A percentile compares a stretch with the other conserved stretches of the same genome.
These are phyloP conservation scores for Phialemoniopsis sp. DNA, from an alignment of 2,329 filamentous ascomycete species.

Conservation along the genomic window DNA sequence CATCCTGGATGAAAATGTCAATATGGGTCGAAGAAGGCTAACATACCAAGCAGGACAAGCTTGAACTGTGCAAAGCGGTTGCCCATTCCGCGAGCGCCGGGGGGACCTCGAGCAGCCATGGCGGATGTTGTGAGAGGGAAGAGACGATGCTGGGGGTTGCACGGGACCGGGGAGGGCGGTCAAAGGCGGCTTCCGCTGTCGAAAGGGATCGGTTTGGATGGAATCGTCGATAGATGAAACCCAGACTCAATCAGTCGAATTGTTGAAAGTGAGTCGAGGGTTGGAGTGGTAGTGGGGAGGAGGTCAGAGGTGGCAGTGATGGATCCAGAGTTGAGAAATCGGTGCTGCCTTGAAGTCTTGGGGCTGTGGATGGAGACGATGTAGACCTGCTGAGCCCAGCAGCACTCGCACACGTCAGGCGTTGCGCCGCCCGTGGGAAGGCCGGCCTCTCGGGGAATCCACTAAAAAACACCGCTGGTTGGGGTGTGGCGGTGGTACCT, in stretches of 20 bases:
- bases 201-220: constrained; percentile 4
- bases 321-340: too few species aligned
- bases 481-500: too few species aligned
- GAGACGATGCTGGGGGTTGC: constrained; percentile 11
- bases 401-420: constrained; percentile 1
- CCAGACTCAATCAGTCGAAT: too few species aligned
- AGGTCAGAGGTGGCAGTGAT: not conserved
- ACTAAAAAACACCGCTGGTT: not conserved
- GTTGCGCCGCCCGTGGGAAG: not conserved
- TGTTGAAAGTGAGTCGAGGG: too few species aligned
- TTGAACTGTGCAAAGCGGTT: constrained; percentile 98
- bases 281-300: too few species aligned
- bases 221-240: not conserved
- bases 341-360: not conserved
- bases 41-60: constrained; percentile 88
- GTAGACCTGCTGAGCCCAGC: not conserved
- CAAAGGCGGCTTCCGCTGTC: not conserved
- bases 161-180: too few species aligned
- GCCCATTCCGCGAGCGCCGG: constrained; percentile 61
- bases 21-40: constrained; percentile 6
- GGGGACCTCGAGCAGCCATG: constrained; percentile 80
- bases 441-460: not conserved
- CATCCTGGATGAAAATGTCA: constrained; percentile 4
- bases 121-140: constrained; percentile 23
- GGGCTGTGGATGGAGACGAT: not conserved